Conservation (phyloP, 352 stramenopile genomes). For the Globisporangium okanoganense region DNA sequence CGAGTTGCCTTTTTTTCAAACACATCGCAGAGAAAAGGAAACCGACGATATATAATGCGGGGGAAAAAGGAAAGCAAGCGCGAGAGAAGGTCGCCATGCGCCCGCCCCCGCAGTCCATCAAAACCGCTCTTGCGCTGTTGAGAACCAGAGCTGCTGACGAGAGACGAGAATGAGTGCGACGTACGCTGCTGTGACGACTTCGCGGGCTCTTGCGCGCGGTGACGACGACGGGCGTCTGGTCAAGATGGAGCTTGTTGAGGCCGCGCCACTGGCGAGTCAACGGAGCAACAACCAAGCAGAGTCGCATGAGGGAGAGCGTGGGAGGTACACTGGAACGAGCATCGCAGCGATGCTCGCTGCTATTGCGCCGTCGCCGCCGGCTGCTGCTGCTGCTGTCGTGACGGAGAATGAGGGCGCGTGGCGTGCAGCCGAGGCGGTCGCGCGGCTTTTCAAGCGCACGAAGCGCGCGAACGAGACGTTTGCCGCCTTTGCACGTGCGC, state of each 20-base stretch:
- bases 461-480: constrained; percentile 12
- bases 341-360: neutral
- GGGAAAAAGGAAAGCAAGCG: neutral
- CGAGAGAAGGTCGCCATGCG: neutral
- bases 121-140: neutral
- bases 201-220: neutral
- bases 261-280: neutral
- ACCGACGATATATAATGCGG: neutral
- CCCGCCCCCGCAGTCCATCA: neutral
- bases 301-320: neutral
- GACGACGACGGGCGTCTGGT: neutral
- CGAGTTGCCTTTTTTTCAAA: neutral
- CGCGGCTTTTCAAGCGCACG: constrained; percentile 11
- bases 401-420: constrained; percentile 1
- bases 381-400: neutral
- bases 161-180: neutral
- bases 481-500: constrained; percentile 1
- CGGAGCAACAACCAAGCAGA: neutral
- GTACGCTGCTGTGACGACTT: neutral
- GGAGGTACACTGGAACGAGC: neutral
- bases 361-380: neutral
- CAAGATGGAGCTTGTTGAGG: neutral
- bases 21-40: neutral
- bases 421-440: constrained; percentile 5
- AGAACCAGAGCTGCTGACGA: neutral